phyloP scores from a whole-genome alignment of 1,284 basidiomycete species.

The Pseudozyma thailandica region DNA sequence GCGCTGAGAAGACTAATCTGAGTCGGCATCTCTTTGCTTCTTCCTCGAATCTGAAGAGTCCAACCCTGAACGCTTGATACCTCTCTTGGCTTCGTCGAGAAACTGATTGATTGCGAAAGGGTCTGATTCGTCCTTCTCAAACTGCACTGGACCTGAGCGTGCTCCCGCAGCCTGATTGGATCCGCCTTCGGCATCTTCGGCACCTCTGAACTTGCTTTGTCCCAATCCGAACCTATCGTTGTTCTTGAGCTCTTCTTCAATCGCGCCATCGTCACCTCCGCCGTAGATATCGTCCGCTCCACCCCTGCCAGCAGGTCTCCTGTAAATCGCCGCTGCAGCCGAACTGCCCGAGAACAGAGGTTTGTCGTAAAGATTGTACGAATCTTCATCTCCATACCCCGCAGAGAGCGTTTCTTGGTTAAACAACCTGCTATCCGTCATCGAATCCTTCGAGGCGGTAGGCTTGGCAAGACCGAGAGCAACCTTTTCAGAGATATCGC shows the following conservation, averaged over 20 bases:
- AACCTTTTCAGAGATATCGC: slow-evolving; percentile 99
- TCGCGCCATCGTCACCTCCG: slow-evolving; percentile 92
- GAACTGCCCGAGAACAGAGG: slow-evolving; percentile 95
- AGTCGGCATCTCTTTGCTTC: slow-evolving; percentile 16
- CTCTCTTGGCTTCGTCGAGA: slow-evolving; percentile 94
- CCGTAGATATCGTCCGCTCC: slow-evolving; percentile 72
- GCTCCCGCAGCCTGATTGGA: background rate
- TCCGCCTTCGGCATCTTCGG: slow-evolving; percentile 76
- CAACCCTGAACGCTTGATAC: slow-evolving; percentile 74
- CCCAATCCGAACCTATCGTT: slow-evolving; percentile 95
- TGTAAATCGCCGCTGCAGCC: slow-evolving; percentile 97
- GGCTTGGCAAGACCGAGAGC: slow-evolving; percentile 97
- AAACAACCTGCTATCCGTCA: slow-evolving; percentile 96
- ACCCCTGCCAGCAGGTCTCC: slow-evolving; percentile 78
- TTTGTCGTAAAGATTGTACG: slow-evolving; percentile 92
- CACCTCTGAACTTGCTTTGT: slow-evolving; percentile 82
- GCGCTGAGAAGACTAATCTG: background rate
- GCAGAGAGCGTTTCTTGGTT: slow-evolving; percentile 87
- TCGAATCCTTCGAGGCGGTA: slow-evolving; percentile 84
- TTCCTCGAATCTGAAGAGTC: slow-evolving; percentile 23
- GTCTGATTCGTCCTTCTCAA: slow-evolving; percentile 94
- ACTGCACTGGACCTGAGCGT: slow-evolving; percentile 86
- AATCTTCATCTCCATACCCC: slow-evolving; percentile 87
- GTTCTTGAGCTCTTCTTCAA: slow-evolving; percentile 86
- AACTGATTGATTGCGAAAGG: slow-evolving; percentile 99